A percentile compares a stretch with the other conserved stretches of the same genome.
Conservation (phyloP, 179 eudicot species). For the Nepenthes alata region DNA sequence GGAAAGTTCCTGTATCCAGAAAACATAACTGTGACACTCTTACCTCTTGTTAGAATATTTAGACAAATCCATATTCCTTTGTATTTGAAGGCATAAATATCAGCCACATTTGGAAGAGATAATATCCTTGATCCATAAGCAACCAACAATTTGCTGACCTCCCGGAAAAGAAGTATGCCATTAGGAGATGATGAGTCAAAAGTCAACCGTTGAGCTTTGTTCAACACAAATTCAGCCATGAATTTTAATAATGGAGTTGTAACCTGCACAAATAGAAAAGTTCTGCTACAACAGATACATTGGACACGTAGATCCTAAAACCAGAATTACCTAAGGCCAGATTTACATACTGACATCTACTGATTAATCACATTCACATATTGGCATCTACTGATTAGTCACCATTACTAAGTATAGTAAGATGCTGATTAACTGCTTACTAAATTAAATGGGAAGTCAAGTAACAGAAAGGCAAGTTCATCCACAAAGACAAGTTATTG, state of each 20-base stretch:
- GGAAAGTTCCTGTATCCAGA: background rate
- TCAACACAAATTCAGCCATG: slow-evolving; percentile 90
- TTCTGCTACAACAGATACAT: background rate
- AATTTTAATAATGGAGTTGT: slow-evolving; percentile 86
- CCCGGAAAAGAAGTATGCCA: slow-evolving; percentile 94
- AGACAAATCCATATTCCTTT: slow-evolving; percentile 92
- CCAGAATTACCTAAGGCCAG: no score
- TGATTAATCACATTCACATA: no score
- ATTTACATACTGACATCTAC: no score
- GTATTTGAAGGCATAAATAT: slow-evolving; percentile 79
- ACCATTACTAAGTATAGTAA: no score
- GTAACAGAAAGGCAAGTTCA: no score
- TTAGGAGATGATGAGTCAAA: slow-evolving; percentile 93
- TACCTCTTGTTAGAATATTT: slow-evolving; percentile 79
- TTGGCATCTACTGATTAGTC: no score
- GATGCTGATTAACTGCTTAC: no score
- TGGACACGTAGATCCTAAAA: background rate
- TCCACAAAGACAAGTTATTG: no score
- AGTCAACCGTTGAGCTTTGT: slow-evolving; percentile 89
- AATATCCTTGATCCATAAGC: slow-evolving; percentile 83
- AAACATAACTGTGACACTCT: background rate
- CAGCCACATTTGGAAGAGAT: slow-evolving; percentile 51
- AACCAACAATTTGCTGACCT: slow-evolving; percentile 85
- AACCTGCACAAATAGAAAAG: slow-evolving; percentile 39
- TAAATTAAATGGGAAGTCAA: no score